Conservation (phyloP, 108 stramenopile species). For the Epithemia pelagica region DNA sequence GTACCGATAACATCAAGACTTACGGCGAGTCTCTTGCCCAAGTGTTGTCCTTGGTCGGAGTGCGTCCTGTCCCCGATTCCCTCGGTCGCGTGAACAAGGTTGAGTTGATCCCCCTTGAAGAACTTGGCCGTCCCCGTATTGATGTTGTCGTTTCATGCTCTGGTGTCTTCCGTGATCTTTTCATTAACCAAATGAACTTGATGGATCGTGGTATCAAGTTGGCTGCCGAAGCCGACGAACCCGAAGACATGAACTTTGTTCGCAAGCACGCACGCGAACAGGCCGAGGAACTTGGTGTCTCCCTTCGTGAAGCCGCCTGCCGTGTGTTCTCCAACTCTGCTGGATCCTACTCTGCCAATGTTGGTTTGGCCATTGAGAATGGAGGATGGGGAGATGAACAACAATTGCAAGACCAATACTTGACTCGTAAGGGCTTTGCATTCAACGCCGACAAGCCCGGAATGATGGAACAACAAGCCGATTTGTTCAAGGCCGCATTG, state of each 20-base stretch:
- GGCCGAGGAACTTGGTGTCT: constrained; percentile 83
- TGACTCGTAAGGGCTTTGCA: constrained; percentile 92
- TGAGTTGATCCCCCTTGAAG: constrained; percentile 94
- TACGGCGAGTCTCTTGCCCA: constrained; percentile 95
- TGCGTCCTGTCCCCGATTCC: constrained; percentile 88
- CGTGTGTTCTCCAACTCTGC: constrained; percentile 97
- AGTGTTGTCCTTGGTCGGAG: constrained; percentile 90
- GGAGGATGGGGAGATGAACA: constrained; percentile 94
- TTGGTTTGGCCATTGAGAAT: constrained; percentile 96
- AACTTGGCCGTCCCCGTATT: constrained; percentile 91
- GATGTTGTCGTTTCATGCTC: constrained; percentile 97
- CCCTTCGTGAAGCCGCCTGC: constrained; percentile 86
- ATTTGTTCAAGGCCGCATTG: constrained; percentile 89
- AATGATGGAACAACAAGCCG: constrained; percentile 95
- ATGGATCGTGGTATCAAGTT: constrained; percentile 97
- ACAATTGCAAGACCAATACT: constrained; percentile 93
- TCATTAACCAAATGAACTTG: constrained; percentile 99
- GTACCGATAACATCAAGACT: constrained; percentile 98
- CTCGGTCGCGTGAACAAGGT: constrained; percentile 98
- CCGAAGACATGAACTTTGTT: constrained; percentile 87
- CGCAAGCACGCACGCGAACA: constrained; percentile 91
- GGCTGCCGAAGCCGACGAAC: constrained; percentile 96
- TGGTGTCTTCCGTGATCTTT: constrained; percentile 96
- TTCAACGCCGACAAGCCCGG: constrained; percentile 97
- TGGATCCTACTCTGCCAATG: constrained; percentile 95